Evolutionary conservation across 371 early-diverging fungal species (phyloP).

Genomic region (Zychaea mexicana): DNA sequence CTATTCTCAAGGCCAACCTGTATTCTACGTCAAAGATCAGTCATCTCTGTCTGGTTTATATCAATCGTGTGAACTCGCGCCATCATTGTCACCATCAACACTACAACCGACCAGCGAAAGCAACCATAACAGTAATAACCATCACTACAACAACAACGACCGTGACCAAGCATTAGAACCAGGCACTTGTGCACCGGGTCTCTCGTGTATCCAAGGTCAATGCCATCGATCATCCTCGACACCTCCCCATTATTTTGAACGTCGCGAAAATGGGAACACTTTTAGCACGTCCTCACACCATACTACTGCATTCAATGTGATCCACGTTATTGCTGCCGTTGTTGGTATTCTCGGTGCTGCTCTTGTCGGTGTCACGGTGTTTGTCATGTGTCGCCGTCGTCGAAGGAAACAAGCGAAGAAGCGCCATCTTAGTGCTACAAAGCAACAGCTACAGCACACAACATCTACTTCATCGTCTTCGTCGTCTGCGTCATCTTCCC

Average conservation of each 20-base stretch:
- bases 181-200: neutral
- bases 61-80: constrained; percentile 1
- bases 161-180: neutral
- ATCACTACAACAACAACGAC: neutral
- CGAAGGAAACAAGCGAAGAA: neutral
- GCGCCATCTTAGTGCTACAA: neutral
- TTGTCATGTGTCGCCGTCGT: constrained; percentile 26
- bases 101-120: too few species aligned
- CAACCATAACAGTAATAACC: neutral
- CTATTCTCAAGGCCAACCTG: neutral
- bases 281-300: constrained; percentile 26
- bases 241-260: neutral
- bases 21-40: constrained; percentile 4
- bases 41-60: neutral
- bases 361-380: constrained; percentile 26
- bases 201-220: neutral
- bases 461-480: neutral
- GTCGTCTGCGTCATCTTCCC: neutral
- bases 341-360: constrained; percentile 34
- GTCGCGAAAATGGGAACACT: constrained; percentile 5
- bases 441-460: neutral
- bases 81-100: neutral
- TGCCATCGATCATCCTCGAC: neutral
- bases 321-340: constrained; percentile 40
- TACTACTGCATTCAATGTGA: constrained; percentile 33